phyloP scores from a whole-genome alignment of 2,329 filamentous ascomycete species.

The Parasarocladium wereldwijsianum region DNA sequence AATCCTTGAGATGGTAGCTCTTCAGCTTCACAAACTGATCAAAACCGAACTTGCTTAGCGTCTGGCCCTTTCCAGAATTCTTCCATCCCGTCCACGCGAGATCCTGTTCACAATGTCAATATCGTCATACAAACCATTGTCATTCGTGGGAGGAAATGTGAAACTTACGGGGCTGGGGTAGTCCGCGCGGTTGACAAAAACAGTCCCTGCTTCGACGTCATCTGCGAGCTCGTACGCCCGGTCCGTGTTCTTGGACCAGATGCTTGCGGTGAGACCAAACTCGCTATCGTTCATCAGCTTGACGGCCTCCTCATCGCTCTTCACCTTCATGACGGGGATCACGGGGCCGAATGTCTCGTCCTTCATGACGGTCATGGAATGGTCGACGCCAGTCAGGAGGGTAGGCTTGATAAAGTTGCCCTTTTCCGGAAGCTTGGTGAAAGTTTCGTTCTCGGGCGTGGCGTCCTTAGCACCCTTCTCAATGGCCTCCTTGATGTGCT shows the following conservation, averaged over 20 bases:
- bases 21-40: slow-evolving; percentile 95
- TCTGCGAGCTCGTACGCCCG: slow-evolving; percentile 65
- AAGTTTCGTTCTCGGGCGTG: slow-evolving; percentile 70
- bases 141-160: slow-evolving; percentile 1
- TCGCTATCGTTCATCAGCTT: slow-evolving; percentile 87
- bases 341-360: slow-evolving; percentile 93
- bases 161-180: slow-evolving; percentile 73
- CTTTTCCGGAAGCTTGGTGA: slow-evolving; percentile 54
- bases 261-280: slow-evolving; percentile 87
- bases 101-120: slow-evolving; percentile 38
- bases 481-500: slow-evolving; percentile 71
- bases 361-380: slow-evolving; percentile 77
- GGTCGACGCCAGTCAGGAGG: slow-evolving; percentile 63
- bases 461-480: slow-evolving; percentile 70
- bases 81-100: slow-evolving; percentile 98
- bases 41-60: slow-evolving; percentile 78
- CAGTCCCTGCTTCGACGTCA: slow-evolving; percentile 78
- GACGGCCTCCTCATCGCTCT: slow-evolving; percentile 66
- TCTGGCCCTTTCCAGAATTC: slow-evolving; percentile 85
- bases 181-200: slow-evolving; percentile 91
- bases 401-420: slow-evolving; percentile 86
- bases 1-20: slow-evolving; percentile 86
- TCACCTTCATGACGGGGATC: slow-evolving; percentile 80
- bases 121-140: neutral
- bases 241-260: slow-evolving; percentile 82